Conservation (phyloP, 2,329 filamentous ascomycete species). For the Sporothrix luriei region DNA sequence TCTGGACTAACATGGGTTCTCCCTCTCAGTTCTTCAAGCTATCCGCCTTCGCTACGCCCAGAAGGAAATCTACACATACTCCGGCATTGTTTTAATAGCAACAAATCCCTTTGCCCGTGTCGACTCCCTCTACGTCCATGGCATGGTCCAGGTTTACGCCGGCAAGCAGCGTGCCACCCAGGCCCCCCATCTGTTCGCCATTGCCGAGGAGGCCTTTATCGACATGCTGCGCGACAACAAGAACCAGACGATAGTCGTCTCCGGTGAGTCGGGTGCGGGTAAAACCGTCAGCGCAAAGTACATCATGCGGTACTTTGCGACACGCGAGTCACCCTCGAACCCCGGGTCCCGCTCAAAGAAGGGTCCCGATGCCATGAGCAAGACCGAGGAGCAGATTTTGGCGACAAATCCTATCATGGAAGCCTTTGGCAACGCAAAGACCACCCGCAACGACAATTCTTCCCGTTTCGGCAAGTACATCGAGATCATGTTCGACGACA, state of each 20-base stretch:
- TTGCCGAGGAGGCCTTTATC: constrained; percentile 98
- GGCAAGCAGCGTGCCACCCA: constrained; percentile 96
- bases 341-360: constrained; percentile 74
- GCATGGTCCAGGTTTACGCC: constrained; percentile 99
- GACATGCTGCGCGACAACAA: constrained; percentile 96
- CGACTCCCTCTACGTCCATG: constrained; percentile 96
- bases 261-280: constrained; percentile 95
- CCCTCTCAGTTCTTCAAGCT: constrained; percentile 78
- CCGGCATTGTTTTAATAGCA: constrained; percentile 96
- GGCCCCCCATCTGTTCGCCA: constrained; percentile 96
- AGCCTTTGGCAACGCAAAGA: constrained; percentile 98
- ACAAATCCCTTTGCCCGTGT: constrained; percentile 97
- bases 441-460: constrained; percentile 98
- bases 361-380: constrained; percentile 82
- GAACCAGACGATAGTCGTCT: constrained; percentile 99
- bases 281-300: constrained; percentile 99
- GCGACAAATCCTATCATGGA: constrained; percentile 99
- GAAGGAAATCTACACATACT: constrained; percentile 99
- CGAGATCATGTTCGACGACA: constrained; percentile 97
- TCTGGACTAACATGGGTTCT: constrained; percentile 15
- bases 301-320: constrained; percentile 99
- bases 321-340: constrained; percentile 89
- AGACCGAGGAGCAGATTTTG: constrained; percentile 97
- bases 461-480: constrained; percentile 99
- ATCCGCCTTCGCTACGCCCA: constrained; percentile 96